phyloP scores from a whole-genome alignment of 2,329 filamentous ascomycete genomes.

The Alternaria incomplexa region DNA sequence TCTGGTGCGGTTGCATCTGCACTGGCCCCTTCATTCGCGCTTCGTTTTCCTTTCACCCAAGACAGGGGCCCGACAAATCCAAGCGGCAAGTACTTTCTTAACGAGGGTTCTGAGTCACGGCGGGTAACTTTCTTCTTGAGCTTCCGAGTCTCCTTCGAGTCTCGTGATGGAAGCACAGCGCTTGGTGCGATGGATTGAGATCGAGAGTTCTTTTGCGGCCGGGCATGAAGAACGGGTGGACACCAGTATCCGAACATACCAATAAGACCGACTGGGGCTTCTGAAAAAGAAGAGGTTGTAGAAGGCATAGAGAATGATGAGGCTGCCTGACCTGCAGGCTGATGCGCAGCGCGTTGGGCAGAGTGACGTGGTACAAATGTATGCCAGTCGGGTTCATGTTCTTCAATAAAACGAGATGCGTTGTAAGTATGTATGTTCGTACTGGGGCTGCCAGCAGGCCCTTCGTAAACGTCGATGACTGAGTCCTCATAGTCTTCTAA shows the following conservation, averaged over 20 bases:
- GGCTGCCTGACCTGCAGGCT: neutral
- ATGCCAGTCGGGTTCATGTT: neutral
- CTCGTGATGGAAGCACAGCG: neutral
- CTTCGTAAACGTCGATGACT: neutral
- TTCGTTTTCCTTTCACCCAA: neutral
- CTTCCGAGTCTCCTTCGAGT: neutral
- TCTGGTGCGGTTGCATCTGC: neutral
- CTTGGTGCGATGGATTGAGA: neutral
- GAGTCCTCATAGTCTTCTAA: neutral
- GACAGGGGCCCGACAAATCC: neutral
- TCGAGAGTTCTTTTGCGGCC: neutral
- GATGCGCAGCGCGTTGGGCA: neutral
- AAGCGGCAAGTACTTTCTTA: neutral
- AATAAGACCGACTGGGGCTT: neutral
- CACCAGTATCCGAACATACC: neutral
- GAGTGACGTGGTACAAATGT: neutral
- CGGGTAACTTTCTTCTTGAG: neutral
- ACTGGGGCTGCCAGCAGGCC: neutral
- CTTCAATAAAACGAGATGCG: neutral
- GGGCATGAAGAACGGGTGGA: neutral
- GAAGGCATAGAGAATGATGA: neutral
- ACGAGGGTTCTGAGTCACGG: neutral
- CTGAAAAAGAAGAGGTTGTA: neutral
- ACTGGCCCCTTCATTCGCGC: neutral
- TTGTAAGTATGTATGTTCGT: neutral